Conservation (phyloP, 345 rosid genomes). For the Euphorbia pulcherrima region DNA sequence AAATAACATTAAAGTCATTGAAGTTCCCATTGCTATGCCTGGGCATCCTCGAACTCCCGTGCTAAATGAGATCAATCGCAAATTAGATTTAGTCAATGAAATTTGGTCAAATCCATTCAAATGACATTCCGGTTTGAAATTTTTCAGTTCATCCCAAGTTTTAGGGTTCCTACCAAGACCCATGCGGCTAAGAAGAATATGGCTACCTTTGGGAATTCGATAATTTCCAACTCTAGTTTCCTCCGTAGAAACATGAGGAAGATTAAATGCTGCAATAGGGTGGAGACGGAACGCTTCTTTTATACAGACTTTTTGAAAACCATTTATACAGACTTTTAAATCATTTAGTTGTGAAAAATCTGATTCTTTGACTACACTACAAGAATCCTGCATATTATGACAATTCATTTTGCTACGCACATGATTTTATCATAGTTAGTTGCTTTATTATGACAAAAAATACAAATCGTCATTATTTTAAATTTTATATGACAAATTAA, state of each 20-base stretch:
- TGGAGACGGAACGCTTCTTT: slow-evolving; percentile 54
- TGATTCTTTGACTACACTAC: slow-evolving; percentile 45
- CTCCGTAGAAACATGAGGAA: slow-evolving; percentile 35
- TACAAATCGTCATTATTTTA: too few species aligned
- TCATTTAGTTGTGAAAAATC: slow-evolving; percentile 42
- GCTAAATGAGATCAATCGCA: slow-evolving; percentile 12
- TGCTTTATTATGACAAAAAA: too few species aligned
- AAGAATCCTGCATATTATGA: too few species aligned
- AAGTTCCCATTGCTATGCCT: slow-evolving; percentile 18
- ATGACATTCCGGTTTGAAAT: slow-evolving; percentile 49
- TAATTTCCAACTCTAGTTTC: slow-evolving; percentile 35
- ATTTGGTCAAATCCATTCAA: slow-evolving; percentile 17
- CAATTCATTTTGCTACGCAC: too few species aligned
- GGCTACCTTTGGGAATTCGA: slow-evolving; percentile 59
- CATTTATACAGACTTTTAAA: slow-evolving; percentile 45
- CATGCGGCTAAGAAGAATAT: slow-evolving; percentile 36
- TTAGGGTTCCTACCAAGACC: slow-evolving; percentile 46
- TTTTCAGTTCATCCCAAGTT: slow-evolving; percentile 45
- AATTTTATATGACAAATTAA: too few species aligned
- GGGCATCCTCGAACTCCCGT: slow-evolving; percentile 32
- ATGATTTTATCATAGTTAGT: too few species aligned
- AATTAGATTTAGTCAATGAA: slow-evolving; percentile 9
- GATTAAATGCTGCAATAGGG: slow-evolving; percentile 41
- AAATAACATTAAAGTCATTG: slow-evolving; percentile 19
- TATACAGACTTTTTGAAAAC: slow-evolving; percentile 47